Base-by-base conservation (phyloP, 495 filamentous ascomycete genomes). In the Penicillium silybi region DNA sequence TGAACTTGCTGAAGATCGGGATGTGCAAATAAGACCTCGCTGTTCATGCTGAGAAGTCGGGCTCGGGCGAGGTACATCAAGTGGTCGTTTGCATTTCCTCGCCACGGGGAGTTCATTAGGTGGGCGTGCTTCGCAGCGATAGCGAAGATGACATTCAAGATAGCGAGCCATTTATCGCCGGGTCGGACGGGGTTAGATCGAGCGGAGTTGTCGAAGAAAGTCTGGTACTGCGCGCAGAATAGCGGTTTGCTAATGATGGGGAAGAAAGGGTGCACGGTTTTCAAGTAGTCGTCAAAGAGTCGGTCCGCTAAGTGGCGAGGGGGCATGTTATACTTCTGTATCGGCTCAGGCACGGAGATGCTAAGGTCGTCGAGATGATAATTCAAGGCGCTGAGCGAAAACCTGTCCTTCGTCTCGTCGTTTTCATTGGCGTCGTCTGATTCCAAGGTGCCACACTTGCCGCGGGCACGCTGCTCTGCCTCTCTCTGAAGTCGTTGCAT, bases 1-100 rank as follows among this genome's bases (percentile, higher is more conserved):
- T 85, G 81, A 7, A 85, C 76, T 59, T 81, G 83, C 39, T 84
- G 78, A n/a, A 87, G 67, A 65, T 84, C 79, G 25, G 79, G 74
- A 43, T 85, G 80, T 46, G 70, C 71, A 44, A 83, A 77, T 16
- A 85, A 58, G 8, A 73, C 64, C 38, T 79, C 73, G 4, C 68
- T 71, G 52, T 80, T 75, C 60, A 86, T 70, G 44, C 77, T 79
- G 6, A 87, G 69, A 34, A 73, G 65, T 54, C 82, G 76, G 38
- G 85, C 85, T 48, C 85, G 73, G n/a, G 78, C 70, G 57, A 82
- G 76, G 58, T 83, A 87, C 13, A 81, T 59, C 42, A 58, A 29
- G 15, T 58, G 56, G 32, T 58, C 81, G 37, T 66, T 52, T n/a
- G 65, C 61, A 52, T 54, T 64, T 18, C 61, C 60, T 23, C 54